Evolutionary conservation across 345 rosid species (phyloP).

Genomic region (Eucalyptus sp.): DNA sequence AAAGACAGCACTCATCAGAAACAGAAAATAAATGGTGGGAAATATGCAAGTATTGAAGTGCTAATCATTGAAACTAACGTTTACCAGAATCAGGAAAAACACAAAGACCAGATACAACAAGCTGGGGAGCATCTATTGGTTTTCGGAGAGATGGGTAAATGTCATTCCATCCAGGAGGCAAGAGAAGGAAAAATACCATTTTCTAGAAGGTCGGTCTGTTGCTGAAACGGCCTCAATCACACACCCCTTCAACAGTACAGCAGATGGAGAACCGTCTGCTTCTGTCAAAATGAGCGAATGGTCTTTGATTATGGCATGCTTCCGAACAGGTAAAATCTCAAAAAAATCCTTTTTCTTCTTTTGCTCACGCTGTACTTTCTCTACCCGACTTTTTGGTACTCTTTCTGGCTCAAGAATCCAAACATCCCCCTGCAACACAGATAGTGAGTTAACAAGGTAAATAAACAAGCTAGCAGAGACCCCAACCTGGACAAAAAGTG

Average conservation of each 20-base stretch:
- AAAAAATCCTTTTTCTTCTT: conserved; percentile 43
- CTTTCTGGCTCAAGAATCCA: conserved; percentile 78
- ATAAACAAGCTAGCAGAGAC: not conserved
- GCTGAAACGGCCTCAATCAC: conserved; percentile 78
- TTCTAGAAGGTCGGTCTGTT: conserved; percentile 45
- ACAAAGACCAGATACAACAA: not conserved
- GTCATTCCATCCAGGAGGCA: not conserved
- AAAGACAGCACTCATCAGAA: not conserved
- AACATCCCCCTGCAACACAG: conserved; percentile 51
- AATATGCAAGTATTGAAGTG: not conserved
- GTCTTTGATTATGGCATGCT: conserved; percentile 45
- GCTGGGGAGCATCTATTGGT: not conserved
- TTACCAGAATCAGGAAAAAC: not conserved
- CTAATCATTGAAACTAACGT: not conserved
- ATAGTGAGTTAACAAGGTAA: not conserved
- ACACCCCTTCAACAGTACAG: conserved; percentile 48
- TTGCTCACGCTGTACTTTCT: conserved; percentile 36
- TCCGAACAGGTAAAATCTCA: conserved; percentile 61
- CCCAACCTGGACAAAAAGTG: not conserved
- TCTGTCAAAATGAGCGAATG: conserved; percentile 36
- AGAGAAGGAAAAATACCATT: conserved; percentile 40
- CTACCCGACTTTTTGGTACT: conserved; percentile 29
- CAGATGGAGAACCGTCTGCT: conserved; percentile 29
- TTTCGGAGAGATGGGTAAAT: not conserved
- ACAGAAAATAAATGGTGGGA: not conserved